Percentiles rank a stretch among this genome's conserved stretches.
Conservation (phyloP, 129 eudicot species). For the Smallanthus sonchifolius region DNA sequence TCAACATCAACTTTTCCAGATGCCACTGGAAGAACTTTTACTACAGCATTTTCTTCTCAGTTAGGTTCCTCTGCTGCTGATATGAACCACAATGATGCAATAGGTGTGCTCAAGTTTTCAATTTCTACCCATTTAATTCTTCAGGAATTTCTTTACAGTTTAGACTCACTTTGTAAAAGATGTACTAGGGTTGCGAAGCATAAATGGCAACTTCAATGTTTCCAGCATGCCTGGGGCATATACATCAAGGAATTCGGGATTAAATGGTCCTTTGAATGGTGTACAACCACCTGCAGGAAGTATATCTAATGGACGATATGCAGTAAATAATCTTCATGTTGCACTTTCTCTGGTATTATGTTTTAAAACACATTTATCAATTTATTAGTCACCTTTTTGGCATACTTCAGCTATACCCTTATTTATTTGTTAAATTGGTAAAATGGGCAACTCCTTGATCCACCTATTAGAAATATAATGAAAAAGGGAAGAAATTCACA, state of each 20-base stretch:
- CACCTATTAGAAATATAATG: not conserved
- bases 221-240: constrained; percentile 65
- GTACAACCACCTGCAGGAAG: constrained; percentile 68
- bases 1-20: constrained; percentile 69
- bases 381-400: not conserved
- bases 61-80: constrained; percentile 64
- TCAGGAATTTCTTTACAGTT: not conserved
- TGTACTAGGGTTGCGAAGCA: constrained; percentile 60
- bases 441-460: not conserved
- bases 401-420: not conserved
- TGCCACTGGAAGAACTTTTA: constrained; percentile 62
- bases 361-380: not conserved
- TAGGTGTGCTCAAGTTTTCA: constrained; percentile 19
- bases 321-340: constrained; percentile 63
- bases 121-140: not conserved
- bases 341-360: constrained; percentile 66
- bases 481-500: not conserved
- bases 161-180: constrained; percentile 32
- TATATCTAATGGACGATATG: constrained; percentile 66
- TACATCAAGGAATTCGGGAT: constrained; percentile 59
- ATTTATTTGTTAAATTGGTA: not conserved
- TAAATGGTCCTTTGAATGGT: constrained; percentile 59
- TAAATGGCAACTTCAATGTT: constrained; percentile 58
- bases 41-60: constrained; percentile 66
- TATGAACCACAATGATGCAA: constrained; percentile 51